Evolutionary conservation across 1,139 yeast species (phyloP).

Genomic region (Kluyveromyces marxianus): DNA sequence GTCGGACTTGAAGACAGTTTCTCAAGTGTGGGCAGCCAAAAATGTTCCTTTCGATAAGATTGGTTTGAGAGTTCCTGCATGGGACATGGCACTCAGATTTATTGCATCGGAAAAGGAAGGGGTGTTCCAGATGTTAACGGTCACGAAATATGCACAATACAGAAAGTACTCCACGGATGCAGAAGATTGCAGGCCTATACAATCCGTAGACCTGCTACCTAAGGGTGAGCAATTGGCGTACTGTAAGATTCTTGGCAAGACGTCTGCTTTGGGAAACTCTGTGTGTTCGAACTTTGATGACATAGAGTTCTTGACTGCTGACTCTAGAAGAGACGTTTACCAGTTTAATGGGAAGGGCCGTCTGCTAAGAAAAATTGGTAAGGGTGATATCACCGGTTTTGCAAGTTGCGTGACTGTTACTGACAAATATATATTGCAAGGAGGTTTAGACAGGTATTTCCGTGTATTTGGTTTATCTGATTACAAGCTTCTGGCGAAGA

Average conservation of each 20-base stretch:
- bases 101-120: slow-evolving; percentile 27
- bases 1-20: slow-evolving; percentile 15
- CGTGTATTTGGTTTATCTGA: slow-evolving; percentile 60
- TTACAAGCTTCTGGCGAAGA: slow-evolving; percentile 59
- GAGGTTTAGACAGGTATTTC: slow-evolving; percentile 82
- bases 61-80: slow-evolving; percentile 59
- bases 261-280: slow-evolving; percentile 20
- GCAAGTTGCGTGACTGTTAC: slow-evolving; percentile 28
- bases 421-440: slow-evolving; percentile 41
- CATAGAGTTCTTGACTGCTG: slow-evolving; percentile 23
- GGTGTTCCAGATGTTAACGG: slow-evolving; percentile 42
- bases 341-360: slow-evolving; percentile 42
- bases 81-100: slow-evolving; percentile 40
- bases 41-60: slow-evolving; percentile 62
- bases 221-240: slow-evolving; percentile 28
- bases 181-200: slow-evolving; percentile 48
- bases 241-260: slow-evolving; percentile 11
- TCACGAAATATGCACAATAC: slow-evolving; percentile 41
- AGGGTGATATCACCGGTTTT: slow-evolving; percentile 40
- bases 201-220: slow-evolving; percentile 30
- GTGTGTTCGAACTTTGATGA: slow-evolving; percentile 11
- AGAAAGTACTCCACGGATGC: slow-evolving; percentile 53
- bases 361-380: slow-evolving; percentile 36
- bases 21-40: slow-evolving; percentile 46
- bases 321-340: slow-evolving; percentile 35